Evolutionary conservation across 1,284 basidiomycete species (phyloP).

Genomic region (Peniophora sp.): DNA sequence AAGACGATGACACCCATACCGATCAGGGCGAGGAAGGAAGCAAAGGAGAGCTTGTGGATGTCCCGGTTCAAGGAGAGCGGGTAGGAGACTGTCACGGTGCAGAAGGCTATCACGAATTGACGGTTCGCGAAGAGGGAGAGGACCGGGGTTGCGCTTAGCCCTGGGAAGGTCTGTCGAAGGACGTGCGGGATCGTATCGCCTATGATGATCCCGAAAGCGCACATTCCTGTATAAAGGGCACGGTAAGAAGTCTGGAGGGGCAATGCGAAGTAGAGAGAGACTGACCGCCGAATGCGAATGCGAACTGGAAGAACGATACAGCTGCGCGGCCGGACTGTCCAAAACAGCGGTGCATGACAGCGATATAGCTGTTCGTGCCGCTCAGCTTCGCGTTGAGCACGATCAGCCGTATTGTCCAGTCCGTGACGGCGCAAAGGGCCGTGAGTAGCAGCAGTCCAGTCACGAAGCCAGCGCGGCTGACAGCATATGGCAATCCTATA

Average conservation of each 20-base stretch:
- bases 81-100: conserved; percentile 85
- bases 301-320: conserved; percentile 96
- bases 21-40: conserved; percentile 81
- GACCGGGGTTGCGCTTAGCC: conserved; percentile 60
- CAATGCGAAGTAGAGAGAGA: conserved; percentile 7
- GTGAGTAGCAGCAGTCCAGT: conserved; percentile 80
- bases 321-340: conserved; percentile 83
- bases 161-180: conserved; percentile 81
- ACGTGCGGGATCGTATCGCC: conserved; percentile 96
- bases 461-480: conserved; percentile 90
- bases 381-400: conserved; percentile 94
- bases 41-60: conserved; percentile 94
- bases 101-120: conserved; percentile 81
- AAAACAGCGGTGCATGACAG: conserved; percentile 94
- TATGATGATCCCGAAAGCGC: conserved; percentile 92
- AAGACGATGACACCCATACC: conserved; percentile 94
- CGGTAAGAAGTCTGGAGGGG: not conserved
- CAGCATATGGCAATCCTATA: conserved; percentile 83
- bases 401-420: conserved; percentile 98
- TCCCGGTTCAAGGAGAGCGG: conserved; percentile 94
- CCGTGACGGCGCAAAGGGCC: conserved; percentile 78
- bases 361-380: conserved; percentile 90
- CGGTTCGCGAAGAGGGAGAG: conserved; percentile 78
- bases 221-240: conserved; percentile 65
- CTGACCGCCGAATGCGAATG: conserved; percentile 93